Base-by-base conservation (phyloP, 192 early-diverging fungal genomes). In the Mortierella hygrophila region DNA sequence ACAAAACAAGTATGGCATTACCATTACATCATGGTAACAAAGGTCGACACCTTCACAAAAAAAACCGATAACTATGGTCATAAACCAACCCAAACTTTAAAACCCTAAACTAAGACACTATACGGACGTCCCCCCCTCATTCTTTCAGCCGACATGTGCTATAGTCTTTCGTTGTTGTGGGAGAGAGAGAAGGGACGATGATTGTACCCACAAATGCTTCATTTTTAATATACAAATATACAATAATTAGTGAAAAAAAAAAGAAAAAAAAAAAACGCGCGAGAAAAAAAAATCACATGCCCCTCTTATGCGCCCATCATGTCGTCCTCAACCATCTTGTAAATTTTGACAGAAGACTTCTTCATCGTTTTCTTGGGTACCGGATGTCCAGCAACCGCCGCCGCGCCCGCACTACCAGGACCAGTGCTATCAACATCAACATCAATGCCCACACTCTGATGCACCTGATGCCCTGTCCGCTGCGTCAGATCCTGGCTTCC, bases 251-350 rank as follows among this genome's bases (percentile, higher is more conserved):
- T 32, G 15, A 75, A 13, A 37, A 29, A 32, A 29, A 26, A 32
- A 65, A 60, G 10, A 15, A 32, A 32, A 65, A 65, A 26, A 65
- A 60, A 60, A 26, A 60, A 60, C 8, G 26, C 5, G n/a, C n/a
- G 15, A 65, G 23, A 65, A 65, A 65, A 2, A 15, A 29, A 0
- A 32, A 35, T 1, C 3, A 52, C 5, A 5, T 0, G 20, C 38
- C 35, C 0, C 35, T n/a, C 29, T 26, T 52, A 85, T 73, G 78
- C 70, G 26, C 38, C 75, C 70, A 77, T 74, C 88, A 87, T 87
- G 77, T 89, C 88, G 32, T 80, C 77, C 70, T 88, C 78, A n/a
- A 89, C 70, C 26, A 79, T 81, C 71, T 89, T 89, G 70, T 88
- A 89, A 71, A 88, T 69, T 80, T 89, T 89, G 68, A 85, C 70